A percentile compares a stretch with the other conserved stretches of the same genome.
Evolutionary conservation across 2,329 filamentous ascomycete genomes (phyloP).

Genomic region (Colletotrichum cordylinicola): DNA sequence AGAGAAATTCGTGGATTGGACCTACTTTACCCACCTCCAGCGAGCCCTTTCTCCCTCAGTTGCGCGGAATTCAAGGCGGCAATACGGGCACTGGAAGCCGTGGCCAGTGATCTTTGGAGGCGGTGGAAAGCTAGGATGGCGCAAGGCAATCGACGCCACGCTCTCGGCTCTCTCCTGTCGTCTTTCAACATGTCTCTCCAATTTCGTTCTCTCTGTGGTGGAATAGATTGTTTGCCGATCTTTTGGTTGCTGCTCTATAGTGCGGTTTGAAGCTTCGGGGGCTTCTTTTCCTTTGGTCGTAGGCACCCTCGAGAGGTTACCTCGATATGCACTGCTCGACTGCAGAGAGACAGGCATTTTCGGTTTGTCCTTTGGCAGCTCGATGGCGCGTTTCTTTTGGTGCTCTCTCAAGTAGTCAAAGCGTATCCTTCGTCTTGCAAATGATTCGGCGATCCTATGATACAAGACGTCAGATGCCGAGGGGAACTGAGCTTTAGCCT

Average conservation of each 20-base stretch:
- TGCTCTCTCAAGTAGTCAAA: not conserved
- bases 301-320: not conserved
- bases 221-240: not conserved
- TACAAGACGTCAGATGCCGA: rapidly evolving
- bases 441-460: not conserved
- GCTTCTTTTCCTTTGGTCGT: rapidly evolving
- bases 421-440: not conserved
- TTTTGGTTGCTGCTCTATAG: not conserved
- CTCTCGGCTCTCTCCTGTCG: not conserved
- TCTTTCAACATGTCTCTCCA: rapidly evolving
- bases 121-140: not conserved
- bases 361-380: not conserved
- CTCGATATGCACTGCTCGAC: too few species aligned
- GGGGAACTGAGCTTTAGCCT: rapidly evolving
- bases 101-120: not conserved
- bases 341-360: not conserved
- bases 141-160: rapidly evolving
- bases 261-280: rapidly evolving
- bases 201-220: not conserved
- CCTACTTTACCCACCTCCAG: not conserved
- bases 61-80: not conserved
- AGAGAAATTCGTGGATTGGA: too few species aligned
- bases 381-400: not conserved
- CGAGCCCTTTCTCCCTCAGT: rapidly evolving
- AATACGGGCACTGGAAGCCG: not conserved